These are phyloP conservation scores for Parasitella parasitica DNA, from an alignment of 371 early-diverging fungal genomes.

Conservation along the genomic window DNA sequence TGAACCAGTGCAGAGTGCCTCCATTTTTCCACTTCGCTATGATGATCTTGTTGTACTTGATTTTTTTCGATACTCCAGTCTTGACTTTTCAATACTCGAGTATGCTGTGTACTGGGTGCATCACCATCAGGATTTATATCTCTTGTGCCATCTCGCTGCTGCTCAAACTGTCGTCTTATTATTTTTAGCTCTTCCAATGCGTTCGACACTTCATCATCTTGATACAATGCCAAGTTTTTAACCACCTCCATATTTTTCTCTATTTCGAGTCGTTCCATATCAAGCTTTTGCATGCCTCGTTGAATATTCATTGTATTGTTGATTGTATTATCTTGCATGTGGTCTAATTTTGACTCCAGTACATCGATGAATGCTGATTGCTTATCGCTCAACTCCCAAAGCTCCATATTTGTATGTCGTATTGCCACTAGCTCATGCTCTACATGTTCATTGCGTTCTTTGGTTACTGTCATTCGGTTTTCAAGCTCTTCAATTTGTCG, in stretches of 20 bases:
- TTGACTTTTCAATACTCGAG: conserved; percentile 4
- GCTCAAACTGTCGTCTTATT: not conserved
- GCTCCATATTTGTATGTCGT: not conserved
- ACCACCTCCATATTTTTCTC: not conserved
- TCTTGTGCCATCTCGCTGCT: not conserved
- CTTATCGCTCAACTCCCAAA: not conserved
- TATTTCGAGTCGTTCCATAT: not conserved
- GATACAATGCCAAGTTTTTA: not conserved
- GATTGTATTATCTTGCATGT: not conserved
- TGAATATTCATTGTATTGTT: not conserved
- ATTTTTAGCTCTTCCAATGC: not conserved
- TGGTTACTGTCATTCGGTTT: conserved; percentile 17
- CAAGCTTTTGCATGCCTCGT: not conserved
- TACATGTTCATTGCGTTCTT: conserved; percentile 11
- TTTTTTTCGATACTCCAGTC: conserved; percentile 5
- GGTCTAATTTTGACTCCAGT: not conserved
- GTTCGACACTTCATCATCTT: not conserved
- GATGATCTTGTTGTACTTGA: not conserved
- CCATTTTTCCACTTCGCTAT: not conserved
- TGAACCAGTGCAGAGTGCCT: not conserved
- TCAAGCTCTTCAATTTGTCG: conserved; percentile 21
- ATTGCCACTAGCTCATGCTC: conserved; percentile 8
- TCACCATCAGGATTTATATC: not conserved
- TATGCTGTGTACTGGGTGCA: not conserved
- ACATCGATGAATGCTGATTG: not conserved